Evolutionary conservation across 768 basidiomycete genomes (phyloP), one percentile per base, ranked within the genome.

Genomic region (Gautieria morchelliformis): DNA sequence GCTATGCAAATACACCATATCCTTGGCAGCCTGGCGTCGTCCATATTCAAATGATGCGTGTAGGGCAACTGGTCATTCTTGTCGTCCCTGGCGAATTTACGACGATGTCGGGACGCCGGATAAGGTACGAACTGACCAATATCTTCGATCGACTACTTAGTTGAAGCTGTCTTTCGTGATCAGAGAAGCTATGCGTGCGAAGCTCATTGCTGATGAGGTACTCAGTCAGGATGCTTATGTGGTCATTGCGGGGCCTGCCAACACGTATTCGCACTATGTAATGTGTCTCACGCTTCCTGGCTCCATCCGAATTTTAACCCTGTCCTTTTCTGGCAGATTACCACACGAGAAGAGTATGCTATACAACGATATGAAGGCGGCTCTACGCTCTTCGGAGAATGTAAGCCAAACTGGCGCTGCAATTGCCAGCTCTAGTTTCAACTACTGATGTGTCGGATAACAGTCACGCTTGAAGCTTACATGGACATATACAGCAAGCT

Each of bases 311-410:
- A 37, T 37, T 5, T 9, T 37, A 37, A 4, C 53, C 30, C 20
- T 46, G 59, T 17, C 22, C 22, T 15, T 24, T 35, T 27, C 42
- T 4, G 2, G 22, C n/a, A 57, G 56, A 39, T 57, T 52, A 72
- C 86, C 1, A 89, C 86, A 30, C 75, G 71, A 10, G 86, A 90
- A 67, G 87, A 88, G 67, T 89, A 87, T 66, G 69, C 75, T 22
- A 70, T 86, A 14, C 89, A 90, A 68, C 76, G 89, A 51, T 89
- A 89, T 62, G 89, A 90, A 69, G 89, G 87, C 51, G 87, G 85
- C 0, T 89, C 87, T 45, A 89, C 85, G 9, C 74, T 89, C 46
- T 89, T 81, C 68, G 88, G 89, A 40, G 81, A 76, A 58, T 78
- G 89, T 89, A 61, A 67, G 83, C 74, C 27, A 4, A n/a, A 19